These are phyloP conservation scores for Aspergillus cejpii DNA, from an alignment of 2,329 filamentous ascomycete genomes.

Conservation along the genomic window DNA sequence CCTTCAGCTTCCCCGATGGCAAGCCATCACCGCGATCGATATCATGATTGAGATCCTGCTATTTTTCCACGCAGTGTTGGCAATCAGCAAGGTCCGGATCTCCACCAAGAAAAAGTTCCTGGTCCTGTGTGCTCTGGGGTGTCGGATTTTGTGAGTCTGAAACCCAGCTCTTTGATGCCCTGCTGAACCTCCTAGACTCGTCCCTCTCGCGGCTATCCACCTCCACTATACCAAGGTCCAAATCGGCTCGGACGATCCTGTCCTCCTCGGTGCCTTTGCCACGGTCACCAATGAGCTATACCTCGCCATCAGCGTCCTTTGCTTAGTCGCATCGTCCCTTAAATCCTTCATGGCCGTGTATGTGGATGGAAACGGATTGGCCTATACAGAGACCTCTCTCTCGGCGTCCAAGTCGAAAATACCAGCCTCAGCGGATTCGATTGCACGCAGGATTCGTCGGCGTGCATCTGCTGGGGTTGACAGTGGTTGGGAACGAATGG, in stretches of 20 bases:
- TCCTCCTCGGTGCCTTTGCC: conserved; percentile 11
- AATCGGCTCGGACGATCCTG: conserved; percentile 8
- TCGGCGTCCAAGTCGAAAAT: not conserved
- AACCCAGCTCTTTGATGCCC: not conserved
- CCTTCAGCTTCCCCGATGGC: conserved; percentile 9
- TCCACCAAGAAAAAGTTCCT: conserved; percentile 11
- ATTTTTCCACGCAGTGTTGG: conserved; percentile 8
- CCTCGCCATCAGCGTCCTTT: conserved; percentile 9
- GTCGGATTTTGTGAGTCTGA: conserved; percentile 4
- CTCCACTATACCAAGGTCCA: conserved; percentile 7
- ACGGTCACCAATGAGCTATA: conserved; percentile 13
- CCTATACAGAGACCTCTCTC: conserved; percentile 3
- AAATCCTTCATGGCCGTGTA: conserved; percentile 13
- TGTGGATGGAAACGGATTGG: conserved; percentile 6
- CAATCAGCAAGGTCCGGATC: conserved; percentile 11
- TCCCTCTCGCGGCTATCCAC: conserved; percentile 7
- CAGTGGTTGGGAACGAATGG: not conserved
- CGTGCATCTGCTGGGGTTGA: not conserved
- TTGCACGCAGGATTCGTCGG: not conserved
- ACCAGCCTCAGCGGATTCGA: not conserved
- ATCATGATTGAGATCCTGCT: conserved; percentile 11
- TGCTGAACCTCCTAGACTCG: not conserved
- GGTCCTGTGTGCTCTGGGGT: conserved; percentile 10
- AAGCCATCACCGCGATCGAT: conserved; percentile 13
- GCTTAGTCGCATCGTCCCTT: conserved; percentile 12